Evolutionary conservation across 2,329 filamentous ascomycete genomes (phyloP), one percentile per base, ranked within the genome.

Genomic region (Domatiomyces catenatus): DNA sequence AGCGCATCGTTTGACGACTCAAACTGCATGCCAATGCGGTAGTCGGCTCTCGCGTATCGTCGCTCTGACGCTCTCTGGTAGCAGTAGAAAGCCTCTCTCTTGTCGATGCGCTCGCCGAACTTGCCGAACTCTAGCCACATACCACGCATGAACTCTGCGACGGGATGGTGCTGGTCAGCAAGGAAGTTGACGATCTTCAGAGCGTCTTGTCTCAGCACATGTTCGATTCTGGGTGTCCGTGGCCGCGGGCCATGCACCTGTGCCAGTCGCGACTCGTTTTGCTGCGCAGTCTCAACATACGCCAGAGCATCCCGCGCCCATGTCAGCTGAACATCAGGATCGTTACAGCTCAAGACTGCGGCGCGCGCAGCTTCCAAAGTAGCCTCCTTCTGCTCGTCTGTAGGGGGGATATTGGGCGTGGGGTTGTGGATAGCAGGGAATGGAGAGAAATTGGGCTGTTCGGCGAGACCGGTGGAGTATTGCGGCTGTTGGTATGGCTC

Each of bases 121-220:
- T 94, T 94, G 59, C 92, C 92, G 73, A 96, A 98, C 65, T 98
- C 92, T 48, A 94, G 75, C 92, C 92, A 98, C 76, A 94, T 95
- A 53, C 88, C 86, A 61, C 81, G 81, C 72, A 96, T 86, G 65
- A 96, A 98, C 58, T 93, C 80, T 20, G 92, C 92, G 63, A 92
- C 88, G 20, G 92, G 92, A 60, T 98, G 92, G 56, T 83, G 80
- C 66, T 98, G 92, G 48, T 89, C 84, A 20, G 90, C 85, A 36
- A 98, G 73, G 64, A 95, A 95, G 50, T 77, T 78, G 59, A 95
- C 84, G 54, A 98, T 92, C 63, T 89, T 95, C 69, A 94, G 76
- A 28, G 92, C 88, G 65, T 98, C 92, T 47, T 83, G 71, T 55
- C 84, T 82, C 56, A 98, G 73, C 62, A 94, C 86, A 63, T 93